A percentile compares a stretch with the other conserved stretches of the same genome.
These are phyloP conservation scores for Chlamydomonas urium DNA, from an alignment of 139 green algal genomes.

Conservation along the genomic window DNA sequence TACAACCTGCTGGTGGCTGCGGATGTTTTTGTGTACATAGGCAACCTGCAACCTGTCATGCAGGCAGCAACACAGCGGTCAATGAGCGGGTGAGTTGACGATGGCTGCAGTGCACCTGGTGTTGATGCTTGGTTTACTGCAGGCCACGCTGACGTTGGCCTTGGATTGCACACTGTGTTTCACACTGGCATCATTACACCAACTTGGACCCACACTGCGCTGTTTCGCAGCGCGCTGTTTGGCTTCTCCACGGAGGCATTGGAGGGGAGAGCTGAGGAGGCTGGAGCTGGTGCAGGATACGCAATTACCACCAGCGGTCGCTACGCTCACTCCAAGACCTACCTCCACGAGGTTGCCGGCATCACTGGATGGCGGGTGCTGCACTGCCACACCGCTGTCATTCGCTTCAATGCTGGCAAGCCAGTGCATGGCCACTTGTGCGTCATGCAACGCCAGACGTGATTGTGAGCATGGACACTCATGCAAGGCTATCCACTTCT, in stretches of 20 bases:
- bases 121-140: not conserved
- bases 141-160: no score
- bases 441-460: slow-evolving; percentile 11
- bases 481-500: no score
- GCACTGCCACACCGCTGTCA: not conserved
- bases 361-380: slow-evolving; percentile 4
- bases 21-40: slow-evolving; percentile 65
- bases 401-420: slow-evolving; percentile 16
- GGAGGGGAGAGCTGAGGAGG: not conserved
- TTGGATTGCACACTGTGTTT: no score
- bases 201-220: no score
- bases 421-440: slow-evolving; percentile 19
- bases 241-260: slow-evolving; percentile 37
- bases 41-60: slow-evolving; percentile 44
- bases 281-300: not conserved
- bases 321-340: slow-evolving; percentile 12
- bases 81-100: slow-evolving; percentile 13
- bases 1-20: slow-evolving; percentile 55
- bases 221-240: slow-evolving; percentile 23
- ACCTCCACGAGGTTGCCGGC: not conserved
- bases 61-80: slow-evolving; percentile 16
- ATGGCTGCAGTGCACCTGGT: not conserved
- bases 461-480: no score
- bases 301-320: slow-evolving; percentile 6
- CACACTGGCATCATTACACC: no score